phyloP scores from a whole-genome alignment of 176 grass and related monocot genomes.

The Aechmea fasciata region DNA sequence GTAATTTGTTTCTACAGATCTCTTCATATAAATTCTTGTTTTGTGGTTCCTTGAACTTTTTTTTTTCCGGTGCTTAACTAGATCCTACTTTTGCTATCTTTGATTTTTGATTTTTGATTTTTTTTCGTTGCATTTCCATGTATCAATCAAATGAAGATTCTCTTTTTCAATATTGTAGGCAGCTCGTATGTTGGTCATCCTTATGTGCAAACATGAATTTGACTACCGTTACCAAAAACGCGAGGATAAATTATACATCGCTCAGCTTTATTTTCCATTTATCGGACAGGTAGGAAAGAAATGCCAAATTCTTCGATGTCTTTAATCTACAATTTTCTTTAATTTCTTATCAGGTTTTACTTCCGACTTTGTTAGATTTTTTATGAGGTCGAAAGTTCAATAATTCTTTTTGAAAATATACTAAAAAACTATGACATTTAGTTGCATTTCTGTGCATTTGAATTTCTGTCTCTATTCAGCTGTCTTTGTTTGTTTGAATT shows the following conservation, averaged over 20 bases:
- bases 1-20: slow-evolving; percentile 22
- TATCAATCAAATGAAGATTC: slow-evolving; percentile 13
- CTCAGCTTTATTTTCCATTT: slow-evolving; percentile 92
- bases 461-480: no score
- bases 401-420: no score
- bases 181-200: slow-evolving; percentile 89
- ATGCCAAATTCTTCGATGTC: neutral
- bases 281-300: slow-evolving; percentile 65
- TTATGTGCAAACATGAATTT: slow-evolving; percentile 99
- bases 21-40: neutral
- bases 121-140: neutral
- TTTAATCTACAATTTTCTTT: neutral
- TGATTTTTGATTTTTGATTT: neutral
- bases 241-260: slow-evolving; percentile 95
- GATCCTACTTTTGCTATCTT: neutral
- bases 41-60: neutral
- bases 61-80: neutral
- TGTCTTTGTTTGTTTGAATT: no score
- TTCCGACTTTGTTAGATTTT: no score
- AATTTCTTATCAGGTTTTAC: neutral
- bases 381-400: no score
- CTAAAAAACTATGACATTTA: no score
- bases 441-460: no score
- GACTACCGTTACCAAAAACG: slow-evolving; percentile 88
- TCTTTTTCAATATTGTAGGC: slow-evolving; percentile 41